Evolutionary conservation across 1,139 yeast species (phyloP), one percentile per base, ranked within the genome.

Genomic region (Yamadazyma sp.): DNA sequence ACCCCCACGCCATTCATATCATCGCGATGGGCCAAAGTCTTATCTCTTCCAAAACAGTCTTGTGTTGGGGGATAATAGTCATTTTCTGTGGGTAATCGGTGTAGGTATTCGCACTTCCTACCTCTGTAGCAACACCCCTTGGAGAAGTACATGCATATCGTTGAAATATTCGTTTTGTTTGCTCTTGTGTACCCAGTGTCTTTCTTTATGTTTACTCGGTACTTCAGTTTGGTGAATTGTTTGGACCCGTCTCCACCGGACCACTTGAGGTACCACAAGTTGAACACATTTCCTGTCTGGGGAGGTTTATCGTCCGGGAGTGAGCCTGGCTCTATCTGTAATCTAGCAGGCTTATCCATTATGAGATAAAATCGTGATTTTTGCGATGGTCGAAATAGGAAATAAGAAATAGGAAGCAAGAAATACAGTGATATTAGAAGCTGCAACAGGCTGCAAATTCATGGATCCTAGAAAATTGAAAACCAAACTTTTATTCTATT

Each of bases 1-100:
- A 90, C 81, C 0, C 97, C 98, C 2, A 88, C 85, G 16, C 97
- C 98, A 31, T 86, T 82, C 96, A 89, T 88, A 59, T 92, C 98
- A 49, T 90, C 97, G 47, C 89, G 69, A 55, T 87, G 87, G 31
- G 80, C 86, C 1, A 86, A 72, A 45, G 86, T 85, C 57, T 85
- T 87, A 55, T 87, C 96, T 41, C 98, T 67, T 0, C 97, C 97
- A 68, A 92, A 92, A 53, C 97, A 90, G 61, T 92, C 98, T 29
- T 81, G 78, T 1, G 88, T 82, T 10, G 81, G 76, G 1, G 82
- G 70, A 41, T 67, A 65, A 31, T 62, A 57, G 43, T 78, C 82
- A 1, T 44, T 37, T 1, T 63, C 57, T 0, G 57, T 59, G 0
- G 98, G 98, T 12, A 86, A 56, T 34, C 96, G 67, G 59, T 92